Conservation (phyloP, 2,329 filamentous ascomycete species). For the Coleophoma cylindrospora region DNA sequence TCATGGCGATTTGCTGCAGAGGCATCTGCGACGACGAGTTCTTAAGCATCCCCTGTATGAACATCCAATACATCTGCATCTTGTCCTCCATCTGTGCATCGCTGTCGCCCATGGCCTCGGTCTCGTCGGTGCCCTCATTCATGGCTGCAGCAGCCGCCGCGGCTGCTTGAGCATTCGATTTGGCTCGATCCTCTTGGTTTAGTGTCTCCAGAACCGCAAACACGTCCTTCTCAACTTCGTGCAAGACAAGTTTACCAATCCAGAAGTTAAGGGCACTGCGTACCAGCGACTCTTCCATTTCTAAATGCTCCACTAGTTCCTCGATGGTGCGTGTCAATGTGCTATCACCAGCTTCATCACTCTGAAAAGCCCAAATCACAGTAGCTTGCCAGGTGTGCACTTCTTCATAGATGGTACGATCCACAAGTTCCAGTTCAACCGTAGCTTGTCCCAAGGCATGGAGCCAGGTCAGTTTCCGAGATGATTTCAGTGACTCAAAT, state of each 20-base stretch:
- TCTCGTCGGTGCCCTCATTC: slow-evolving; percentile 9
- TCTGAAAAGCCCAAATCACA: slow-evolving; percentile 78
- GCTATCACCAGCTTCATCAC: slow-evolving; percentile 22
- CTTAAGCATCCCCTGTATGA: slow-evolving; percentile 91
- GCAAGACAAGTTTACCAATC: slow-evolving; percentile 63
- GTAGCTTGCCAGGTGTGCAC: slow-evolving; percentile 82
- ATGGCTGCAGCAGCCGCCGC: slow-evolving; percentile 9
- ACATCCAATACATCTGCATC: slow-evolving; percentile 76
- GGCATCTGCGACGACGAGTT: slow-evolving; percentile 81
- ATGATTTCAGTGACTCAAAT: slow-evolving; percentile 76
- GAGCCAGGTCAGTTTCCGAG: slow-evolving; percentile 84
- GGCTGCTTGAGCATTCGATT: slow-evolving; percentile 21
- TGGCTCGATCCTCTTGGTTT: slow-evolving; percentile 32
- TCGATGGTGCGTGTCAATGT: slow-evolving; percentile 38
- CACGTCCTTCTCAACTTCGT: slow-evolving; percentile 44
- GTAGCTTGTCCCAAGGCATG: slow-evolving; percentile 75
- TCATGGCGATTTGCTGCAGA: slow-evolving; percentile 77
- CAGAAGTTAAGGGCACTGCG: slow-evolving; percentile 65
- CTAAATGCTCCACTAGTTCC: slow-evolving; percentile 48
- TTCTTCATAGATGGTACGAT: slow-evolving; percentile 68
- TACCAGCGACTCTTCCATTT: slow-evolving; percentile 72
- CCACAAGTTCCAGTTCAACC: slow-evolving; percentile 77
- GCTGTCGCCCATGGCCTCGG: slow-evolving; percentile 28
- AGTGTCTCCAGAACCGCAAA: slow-evolving; percentile 67
- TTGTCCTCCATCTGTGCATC: slow-evolving; percentile 61